These are phyloP conservation scores for Chrysoporthe cubensis DNA, from an alignment of 2,329 filamentous ascomycete species.

Conservation along the genomic window DNA sequence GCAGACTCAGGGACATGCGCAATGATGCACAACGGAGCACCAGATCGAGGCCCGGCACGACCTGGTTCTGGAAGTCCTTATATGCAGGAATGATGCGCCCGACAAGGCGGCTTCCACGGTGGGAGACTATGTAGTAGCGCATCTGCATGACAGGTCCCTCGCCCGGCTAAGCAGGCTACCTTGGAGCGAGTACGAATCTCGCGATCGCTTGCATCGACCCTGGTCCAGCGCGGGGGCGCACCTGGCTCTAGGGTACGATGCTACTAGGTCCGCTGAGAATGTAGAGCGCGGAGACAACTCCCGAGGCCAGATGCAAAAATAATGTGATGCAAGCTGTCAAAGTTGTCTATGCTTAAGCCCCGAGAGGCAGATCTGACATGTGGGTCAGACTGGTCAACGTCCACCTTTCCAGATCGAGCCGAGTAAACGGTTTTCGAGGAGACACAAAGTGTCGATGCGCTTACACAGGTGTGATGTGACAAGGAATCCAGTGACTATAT, in stretches of 20 bases:
- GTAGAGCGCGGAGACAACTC: not conserved
- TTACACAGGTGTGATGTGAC: slow-evolving; percentile 17
- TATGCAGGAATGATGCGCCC: not conserved
- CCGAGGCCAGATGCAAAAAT: not conserved
- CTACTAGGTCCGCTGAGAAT: not conserved
- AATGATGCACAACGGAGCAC: not conserved
- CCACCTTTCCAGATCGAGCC: not conserved
- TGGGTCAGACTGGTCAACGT: not conserved
- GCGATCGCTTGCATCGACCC: not conserved
- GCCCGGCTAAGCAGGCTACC: not conserved
- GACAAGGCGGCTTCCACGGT: no score
- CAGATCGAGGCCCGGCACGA: not conserved
- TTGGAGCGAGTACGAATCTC: not conserved
- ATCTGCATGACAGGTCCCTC: not conserved
- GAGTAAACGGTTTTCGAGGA: not conserved
- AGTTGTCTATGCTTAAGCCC: not conserved
- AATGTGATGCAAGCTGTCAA: not conserved
- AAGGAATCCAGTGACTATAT: slow-evolving; percentile 4
- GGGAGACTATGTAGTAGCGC: not conserved
- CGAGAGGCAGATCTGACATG: not conserved
- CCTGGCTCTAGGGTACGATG: not conserved
- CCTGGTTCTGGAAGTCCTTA: not conserved
- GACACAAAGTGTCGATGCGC: not conserved
- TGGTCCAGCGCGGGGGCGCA: not conserved
- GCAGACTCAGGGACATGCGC: not conserved